These are phyloP conservation scores for Penicillium sp. DNA, from an alignment of 2,329 filamentous ascomycete genomes.

Conservation along the genomic window DNA sequence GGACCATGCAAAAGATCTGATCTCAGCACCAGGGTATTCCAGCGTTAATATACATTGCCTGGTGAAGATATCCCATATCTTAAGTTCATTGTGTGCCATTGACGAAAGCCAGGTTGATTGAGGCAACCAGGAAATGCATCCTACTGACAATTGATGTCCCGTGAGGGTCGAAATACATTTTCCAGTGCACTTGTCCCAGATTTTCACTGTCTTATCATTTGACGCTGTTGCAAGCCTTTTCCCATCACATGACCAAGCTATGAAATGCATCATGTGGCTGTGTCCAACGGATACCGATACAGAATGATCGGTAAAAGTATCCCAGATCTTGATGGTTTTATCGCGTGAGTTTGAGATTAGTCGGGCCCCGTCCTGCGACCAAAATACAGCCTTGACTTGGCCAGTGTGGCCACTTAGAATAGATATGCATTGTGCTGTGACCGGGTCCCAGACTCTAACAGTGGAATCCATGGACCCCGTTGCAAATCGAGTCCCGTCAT, in stretches of 20 bases:
- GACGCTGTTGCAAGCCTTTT: background rate
- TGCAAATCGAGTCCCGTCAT: background rate
- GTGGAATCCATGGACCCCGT: background rate
- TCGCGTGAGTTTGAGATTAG: background rate
- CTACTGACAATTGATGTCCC: background rate
- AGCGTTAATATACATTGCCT: background rate
- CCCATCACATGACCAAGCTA: background rate
- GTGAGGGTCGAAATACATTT: background rate
- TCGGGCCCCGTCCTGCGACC: background rate
- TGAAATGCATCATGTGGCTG: background rate
- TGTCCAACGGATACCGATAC: background rate
- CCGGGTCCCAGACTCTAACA: background rate
- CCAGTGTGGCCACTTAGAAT: background rate
- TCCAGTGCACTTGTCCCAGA: background rate
- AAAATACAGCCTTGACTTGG: background rate
- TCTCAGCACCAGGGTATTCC: accelerated
- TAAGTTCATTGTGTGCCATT: background rate
- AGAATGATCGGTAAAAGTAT: background rate
- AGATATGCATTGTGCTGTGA: background rate
- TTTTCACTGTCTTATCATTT: background rate
- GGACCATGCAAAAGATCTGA: background rate
- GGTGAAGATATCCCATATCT: background rate
- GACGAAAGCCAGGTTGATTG: background rate
- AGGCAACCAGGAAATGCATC: background rate
- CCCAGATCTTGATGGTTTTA: background rate